phyloP scores from a whole-genome alignment of 352 stramenopile species.

The Phytopythium cucurbitacearum region DNA sequence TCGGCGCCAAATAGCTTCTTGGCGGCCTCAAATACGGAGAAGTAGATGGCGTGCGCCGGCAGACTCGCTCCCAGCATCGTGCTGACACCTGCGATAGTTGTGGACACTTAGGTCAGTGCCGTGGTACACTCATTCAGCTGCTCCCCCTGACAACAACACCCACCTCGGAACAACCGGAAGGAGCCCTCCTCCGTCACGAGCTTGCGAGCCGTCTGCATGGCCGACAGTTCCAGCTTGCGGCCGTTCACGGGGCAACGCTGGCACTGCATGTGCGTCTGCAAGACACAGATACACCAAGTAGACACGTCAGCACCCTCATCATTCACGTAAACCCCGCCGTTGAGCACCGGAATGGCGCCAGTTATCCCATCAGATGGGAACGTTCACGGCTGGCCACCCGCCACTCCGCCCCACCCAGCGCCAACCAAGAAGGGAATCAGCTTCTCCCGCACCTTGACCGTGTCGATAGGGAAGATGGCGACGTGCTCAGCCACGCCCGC shows the following conservation, averaged over 20 bases:
- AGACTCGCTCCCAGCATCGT: constrained; percentile 98
- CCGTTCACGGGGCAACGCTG: constrained; percentile 71
- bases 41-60: constrained; percentile 93
- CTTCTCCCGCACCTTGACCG: constrained; percentile 53
- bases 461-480: constrained; percentile 96
- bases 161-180: constrained; percentile 90
- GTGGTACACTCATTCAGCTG: not conserved
- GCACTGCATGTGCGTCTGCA: constrained; percentile 96
- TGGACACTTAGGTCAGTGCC: not conserved
- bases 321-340: too few species aligned
- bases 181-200: constrained; percentile 67
- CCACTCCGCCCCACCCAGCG: too few species aligned
- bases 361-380: too few species aligned
- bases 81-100: constrained; percentile 69
- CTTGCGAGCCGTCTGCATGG: constrained; percentile 53
- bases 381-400: too few species aligned
- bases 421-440: not conserved
- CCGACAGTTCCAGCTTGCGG: constrained; percentile 47
- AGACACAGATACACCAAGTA: not conserved
- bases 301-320: not conserved
- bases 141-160: not conserved
- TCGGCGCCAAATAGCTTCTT: constrained; percentile 84
- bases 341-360: not conserved
- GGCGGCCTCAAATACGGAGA: constrained; percentile 90
- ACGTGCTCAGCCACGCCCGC: constrained; percentile 97